Conservation (phyloP, 345 rosid genomes). For the Ailanthus altissimus region DNA sequence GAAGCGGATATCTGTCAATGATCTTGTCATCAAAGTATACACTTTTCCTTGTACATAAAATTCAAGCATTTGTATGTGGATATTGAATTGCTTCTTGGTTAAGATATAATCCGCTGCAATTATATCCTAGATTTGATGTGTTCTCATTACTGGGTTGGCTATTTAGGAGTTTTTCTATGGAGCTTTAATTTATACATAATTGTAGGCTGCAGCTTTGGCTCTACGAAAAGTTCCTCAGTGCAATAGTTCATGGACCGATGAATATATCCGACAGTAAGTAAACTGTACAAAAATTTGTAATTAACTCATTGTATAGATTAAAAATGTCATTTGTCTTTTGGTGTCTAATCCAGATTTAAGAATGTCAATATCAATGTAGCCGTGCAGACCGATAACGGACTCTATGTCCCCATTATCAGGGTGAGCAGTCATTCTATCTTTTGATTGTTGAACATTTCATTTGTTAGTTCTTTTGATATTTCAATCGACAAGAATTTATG, state of each 20-base stretch:
- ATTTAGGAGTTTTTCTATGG: neutral
- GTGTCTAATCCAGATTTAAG: slow-evolving; percentile 54
- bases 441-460: neutral
- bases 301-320: neutral
- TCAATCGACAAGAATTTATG: neutral
- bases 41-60: slow-evolving; percentile 8
- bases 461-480: neutral
- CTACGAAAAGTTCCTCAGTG: slow-evolving; percentile 91
- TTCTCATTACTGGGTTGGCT: neutral
- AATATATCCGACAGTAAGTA: slow-evolving; percentile 91
- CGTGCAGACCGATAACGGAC: slow-evolving; percentile 96
- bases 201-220: slow-evolving; percentile 97
- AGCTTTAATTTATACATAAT: slow-evolving; percentile 15
- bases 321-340: slow-evolving; percentile 13
- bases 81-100: neutral
- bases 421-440: slow-evolving; percentile 41
- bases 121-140: neutral
- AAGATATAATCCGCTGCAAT: neutral
- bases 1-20: slow-evolving; percentile 86
- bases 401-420: slow-evolving; percentile 91
- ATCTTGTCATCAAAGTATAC: slow-evolving; percentile 94
- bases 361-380: slow-evolving; percentile 90
- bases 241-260: slow-evolving; percentile 97
- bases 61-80: neutral
- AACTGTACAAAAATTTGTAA: neutral